A percentile compares a stretch with the other conserved stretches of the same genome.
Conservation (phyloP, 2,329 filamentous ascomycete species). For the Stemphylium beticola region DNA sequence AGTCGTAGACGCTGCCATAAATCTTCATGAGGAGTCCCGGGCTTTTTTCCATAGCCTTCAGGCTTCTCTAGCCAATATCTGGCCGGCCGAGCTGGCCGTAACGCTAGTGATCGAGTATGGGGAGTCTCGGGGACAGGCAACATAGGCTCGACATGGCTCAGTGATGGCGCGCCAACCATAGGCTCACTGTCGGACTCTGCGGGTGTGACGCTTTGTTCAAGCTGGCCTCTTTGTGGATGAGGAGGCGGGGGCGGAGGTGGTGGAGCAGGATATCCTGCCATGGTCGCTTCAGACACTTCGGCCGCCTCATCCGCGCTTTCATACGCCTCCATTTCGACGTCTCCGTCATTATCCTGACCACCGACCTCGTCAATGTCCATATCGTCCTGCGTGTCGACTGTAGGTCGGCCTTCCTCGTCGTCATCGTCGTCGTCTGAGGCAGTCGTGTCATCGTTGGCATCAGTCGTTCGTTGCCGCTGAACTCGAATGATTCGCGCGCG, state of each 20-base stretch:
- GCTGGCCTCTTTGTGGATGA: conserved; percentile 46
- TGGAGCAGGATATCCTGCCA: conserved; percentile 74
- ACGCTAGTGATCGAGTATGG: conserved; percentile 48
- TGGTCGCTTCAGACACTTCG: conserved; percentile 77
- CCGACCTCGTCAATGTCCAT: conserved; percentile 56
- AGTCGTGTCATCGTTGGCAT: conserved; percentile 55
- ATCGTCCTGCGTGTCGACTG: conserved; percentile 49
- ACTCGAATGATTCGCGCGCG: conserved; percentile 36
- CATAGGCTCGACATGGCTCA: conserved; percentile 68
- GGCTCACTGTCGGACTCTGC: conserved; percentile 77
- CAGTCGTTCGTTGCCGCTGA: conserved; percentile 35
- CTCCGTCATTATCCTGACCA: conserved; percentile 55
- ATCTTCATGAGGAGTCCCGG: conserved; percentile 77
- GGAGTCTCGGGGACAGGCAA: conserved; percentile 85
- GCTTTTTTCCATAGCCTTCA: conserved; percentile 67
- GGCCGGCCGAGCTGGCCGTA: conserved; percentile 68
- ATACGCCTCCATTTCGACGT: conserved; percentile 58
- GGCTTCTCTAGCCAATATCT: conserved; percentile 89
- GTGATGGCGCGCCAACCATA: conserved; percentile 62
- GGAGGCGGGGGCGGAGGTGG: conserved; percentile 30
- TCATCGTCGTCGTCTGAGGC: conserved; percentile 54
- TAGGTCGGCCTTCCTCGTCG: conserved; percentile 56
- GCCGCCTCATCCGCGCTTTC: conserved; percentile 67
- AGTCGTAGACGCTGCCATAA: conserved; percentile 87
- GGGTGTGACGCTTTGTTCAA: conserved; percentile 69